A percentile compares a stretch with the other conserved stretches of the same genome.
phyloP scores from a whole-genome alignment of 768 basidiomycete species.

The Mycena alexandri region DNA sequence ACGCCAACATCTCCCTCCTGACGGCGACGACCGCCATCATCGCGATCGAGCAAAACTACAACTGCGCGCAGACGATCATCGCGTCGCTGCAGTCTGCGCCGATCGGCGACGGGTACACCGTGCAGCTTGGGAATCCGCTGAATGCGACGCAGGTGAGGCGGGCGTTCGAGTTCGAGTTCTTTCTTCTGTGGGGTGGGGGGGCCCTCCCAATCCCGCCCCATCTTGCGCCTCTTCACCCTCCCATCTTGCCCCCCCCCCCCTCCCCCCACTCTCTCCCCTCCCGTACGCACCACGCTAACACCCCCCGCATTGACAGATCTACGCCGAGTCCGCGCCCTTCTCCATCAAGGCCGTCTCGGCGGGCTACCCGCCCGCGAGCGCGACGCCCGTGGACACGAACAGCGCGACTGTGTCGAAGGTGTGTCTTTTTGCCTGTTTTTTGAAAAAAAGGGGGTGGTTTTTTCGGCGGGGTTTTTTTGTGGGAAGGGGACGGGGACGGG shows the following conservation, averaged over 20 bases:
- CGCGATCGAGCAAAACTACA: slow-evolving; percentile 33
- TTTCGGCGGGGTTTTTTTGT: background rate
- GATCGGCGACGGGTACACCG: slow-evolving; percentile 27
- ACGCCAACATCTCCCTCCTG: slow-evolving; percentile 21
- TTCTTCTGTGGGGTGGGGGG: background rate
- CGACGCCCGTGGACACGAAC: slow-evolving; percentile 21
- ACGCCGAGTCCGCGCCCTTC: slow-evolving; percentile 34
- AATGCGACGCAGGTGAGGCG: slow-evolving; percentile 27
- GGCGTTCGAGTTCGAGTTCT: background rate
- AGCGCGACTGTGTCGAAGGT: slow-evolving; percentile 33
- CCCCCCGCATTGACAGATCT: slow-evolving; percentile 27
- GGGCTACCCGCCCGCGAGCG: slow-evolving; percentile 29
- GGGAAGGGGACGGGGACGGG: no score
- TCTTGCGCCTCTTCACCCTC: no score
- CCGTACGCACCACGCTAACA: no score
- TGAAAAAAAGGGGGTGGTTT: no score
- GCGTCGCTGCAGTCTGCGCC: slow-evolving; percentile 9
- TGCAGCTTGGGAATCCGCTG: slow-evolving; percentile 8
- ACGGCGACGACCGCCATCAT: slow-evolving; percentile 27
- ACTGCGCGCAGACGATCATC: slow-evolving; percentile 26
- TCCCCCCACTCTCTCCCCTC: no score
- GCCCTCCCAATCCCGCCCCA: no score
- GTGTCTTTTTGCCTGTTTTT: background rate
- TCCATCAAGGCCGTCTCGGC: slow-evolving; percentile 28
- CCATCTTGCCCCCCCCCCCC: no score